phyloP scores from a whole-genome alignment of 768 basidiomycete species.

The Suillus paluster region DNA sequence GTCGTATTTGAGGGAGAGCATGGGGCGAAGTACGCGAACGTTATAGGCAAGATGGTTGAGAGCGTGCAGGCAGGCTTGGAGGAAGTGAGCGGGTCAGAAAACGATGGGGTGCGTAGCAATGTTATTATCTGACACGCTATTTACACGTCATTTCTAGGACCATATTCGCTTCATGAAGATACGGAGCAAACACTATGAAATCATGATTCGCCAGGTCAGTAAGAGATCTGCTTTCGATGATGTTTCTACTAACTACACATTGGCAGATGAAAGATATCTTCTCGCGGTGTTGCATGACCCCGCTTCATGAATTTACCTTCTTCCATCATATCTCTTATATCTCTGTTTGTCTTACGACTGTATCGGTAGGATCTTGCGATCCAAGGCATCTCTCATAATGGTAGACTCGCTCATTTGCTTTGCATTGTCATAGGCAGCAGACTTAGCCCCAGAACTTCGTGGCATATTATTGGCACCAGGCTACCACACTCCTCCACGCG shows the following conservation, averaged over 20 bases:
- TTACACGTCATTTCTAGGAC: conserved; percentile 53
- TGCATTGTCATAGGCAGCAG: too few relatives aligned
- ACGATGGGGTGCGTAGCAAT: conserved; percentile 55
- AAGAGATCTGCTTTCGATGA: not conserved
- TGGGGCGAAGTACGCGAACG: conserved; percentile 74
- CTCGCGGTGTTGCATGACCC: conserved; percentile 87
- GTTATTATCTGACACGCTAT: not conserved
- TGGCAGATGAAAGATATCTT: conserved; percentile 74
- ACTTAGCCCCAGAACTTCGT: too few relatives aligned
- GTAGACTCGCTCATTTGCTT: too few relatives aligned
- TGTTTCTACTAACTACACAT: not conserved
- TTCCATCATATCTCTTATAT: not conserved
- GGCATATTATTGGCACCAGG: too few relatives aligned
- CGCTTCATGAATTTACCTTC: conserved; percentile 39
- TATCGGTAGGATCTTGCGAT: conserved; percentile 6
- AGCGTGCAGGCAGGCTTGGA: conserved; percentile 78
- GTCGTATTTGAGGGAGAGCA: conserved; percentile 88
- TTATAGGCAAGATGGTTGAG: conserved; percentile 76
- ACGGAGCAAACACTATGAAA: conserved; percentile 87
- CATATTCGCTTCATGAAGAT: conserved; percentile 88
- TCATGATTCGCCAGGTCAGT: conserved; percentile 94
- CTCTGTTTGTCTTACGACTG: not conserved
- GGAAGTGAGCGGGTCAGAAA: conserved; percentile 69
- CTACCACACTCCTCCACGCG: too few relatives aligned
- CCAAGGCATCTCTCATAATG: too few relatives aligned